phyloP scores from a whole-genome alignment of 78 protist genomes.

The Speleostelium caveatum region DNA sequence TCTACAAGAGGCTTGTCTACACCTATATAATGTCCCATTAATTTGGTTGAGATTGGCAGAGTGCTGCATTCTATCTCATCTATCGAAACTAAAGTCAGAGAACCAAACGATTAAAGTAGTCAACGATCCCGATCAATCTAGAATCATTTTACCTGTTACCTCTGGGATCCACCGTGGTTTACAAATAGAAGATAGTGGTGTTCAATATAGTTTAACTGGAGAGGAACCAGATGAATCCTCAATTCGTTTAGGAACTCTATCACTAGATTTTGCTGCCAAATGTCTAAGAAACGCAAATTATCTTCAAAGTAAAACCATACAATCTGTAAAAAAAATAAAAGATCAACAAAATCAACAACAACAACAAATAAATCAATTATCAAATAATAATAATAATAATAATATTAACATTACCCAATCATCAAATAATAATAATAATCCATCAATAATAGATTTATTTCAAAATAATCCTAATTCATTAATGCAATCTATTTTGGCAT shows the following conservation, averaged over 20 bases:
- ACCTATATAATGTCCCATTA: slow-evolving; percentile 14
- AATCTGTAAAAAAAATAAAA: background rate
- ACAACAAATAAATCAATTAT: background rate
- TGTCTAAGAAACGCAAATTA: slow-evolving; percentile 72
- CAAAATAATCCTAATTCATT: slow-evolving; percentile 9
- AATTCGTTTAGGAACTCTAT: slow-evolving; percentile 53
- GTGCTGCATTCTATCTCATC: slow-evolving; percentile 59
- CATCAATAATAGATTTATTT: slow-evolving; percentile 2
- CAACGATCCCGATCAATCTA: background rate
- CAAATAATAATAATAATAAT: slow-evolving; percentile 24
- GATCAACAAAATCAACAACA: background rate
- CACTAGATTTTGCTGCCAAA: slow-evolving; percentile 69
- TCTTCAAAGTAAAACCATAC: slow-evolving; percentile 7
- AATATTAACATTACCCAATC: background rate
- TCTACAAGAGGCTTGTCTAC: slow-evolving; percentile 67
- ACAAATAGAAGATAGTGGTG: slow-evolving; percentile 69
- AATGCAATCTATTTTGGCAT: slow-evolving; percentile 33
- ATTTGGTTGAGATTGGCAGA: slow-evolving; percentile 72
- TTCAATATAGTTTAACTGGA: background rate
- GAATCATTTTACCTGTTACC: slow-evolving; percentile 24
- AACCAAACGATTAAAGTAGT: background rate
- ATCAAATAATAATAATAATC: background rate
- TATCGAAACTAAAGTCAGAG: background rate
- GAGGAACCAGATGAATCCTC: slow-evolving; percentile 32
- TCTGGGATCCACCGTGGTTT: slow-evolving; percentile 47